phyloP scores from a whole-genome alignment of 2,329 filamentous ascomycete species.

The Colletotrichum gloeosporioides region DNA sequence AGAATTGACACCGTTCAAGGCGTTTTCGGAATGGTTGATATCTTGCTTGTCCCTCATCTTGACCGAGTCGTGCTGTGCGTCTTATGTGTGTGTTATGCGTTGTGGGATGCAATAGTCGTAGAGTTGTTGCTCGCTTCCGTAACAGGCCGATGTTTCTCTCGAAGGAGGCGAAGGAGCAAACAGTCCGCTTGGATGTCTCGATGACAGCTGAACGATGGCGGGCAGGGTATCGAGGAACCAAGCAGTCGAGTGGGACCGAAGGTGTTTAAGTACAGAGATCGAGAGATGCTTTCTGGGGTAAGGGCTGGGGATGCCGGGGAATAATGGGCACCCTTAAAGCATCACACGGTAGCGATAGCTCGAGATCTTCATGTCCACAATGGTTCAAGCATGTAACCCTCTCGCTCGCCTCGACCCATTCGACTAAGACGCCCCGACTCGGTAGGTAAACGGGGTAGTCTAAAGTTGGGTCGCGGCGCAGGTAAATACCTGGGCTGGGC shows the following conservation, averaged over 20 bases:
- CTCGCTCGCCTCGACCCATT: neutral
- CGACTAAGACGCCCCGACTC: neutral
- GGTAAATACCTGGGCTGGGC: neutral
- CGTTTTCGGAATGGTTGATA: constrained; percentile 39
- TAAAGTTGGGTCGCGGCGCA: neutral
- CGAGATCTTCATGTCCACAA: constrained; percentile 13
- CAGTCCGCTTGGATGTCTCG: neutral
- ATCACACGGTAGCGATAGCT: constrained; percentile 14
- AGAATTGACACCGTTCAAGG: constrained; percentile 21
- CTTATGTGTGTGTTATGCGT: neutral
- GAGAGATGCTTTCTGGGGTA: constrained; percentile 17
- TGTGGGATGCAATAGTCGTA: neutral
- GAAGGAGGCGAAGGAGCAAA: neutral
- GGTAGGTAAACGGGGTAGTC: constrained; percentile 9
- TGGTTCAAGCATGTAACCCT: constrained; percentile 9
- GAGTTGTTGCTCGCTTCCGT: neutral
- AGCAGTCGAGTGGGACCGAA: constrained; percentile 7
- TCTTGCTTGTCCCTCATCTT: constrained; percentile 45
- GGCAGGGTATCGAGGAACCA: neutral
- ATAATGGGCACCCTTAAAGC: constrained; percentile 1
- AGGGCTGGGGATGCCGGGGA: constrained; percentile 2
- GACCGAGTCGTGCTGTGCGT: neutral
- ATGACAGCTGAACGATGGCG: neutral
- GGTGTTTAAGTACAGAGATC: constrained; percentile 18
- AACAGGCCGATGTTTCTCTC: neutral